Percentiles rank a stretch among this genome's conserved stretches.
phyloP scores from a whole-genome alignment of 1,284 basidiomycete genomes.

The Ustilago cynodontis region DNA sequence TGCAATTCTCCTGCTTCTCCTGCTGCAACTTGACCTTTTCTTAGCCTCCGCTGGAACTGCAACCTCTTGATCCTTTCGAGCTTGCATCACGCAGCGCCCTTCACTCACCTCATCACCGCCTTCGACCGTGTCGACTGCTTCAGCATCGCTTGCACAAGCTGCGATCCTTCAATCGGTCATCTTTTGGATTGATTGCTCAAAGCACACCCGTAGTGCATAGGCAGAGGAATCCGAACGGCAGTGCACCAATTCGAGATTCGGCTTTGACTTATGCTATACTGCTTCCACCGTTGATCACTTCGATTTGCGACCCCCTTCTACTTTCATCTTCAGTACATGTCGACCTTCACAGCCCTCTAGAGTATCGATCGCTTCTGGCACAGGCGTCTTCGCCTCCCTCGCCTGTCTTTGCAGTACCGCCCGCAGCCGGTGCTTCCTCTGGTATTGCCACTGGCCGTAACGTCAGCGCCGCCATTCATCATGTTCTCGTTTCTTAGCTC shows the following conservation, averaged over 20 bases:
- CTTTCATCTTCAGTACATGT: background rate
- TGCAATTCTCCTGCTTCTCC: no score
- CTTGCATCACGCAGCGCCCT: background rate
- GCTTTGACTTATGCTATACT: no score
- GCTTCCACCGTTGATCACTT: background rate
- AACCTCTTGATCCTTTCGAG: background rate
- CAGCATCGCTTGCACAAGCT: background rate
- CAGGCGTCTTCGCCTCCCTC: background rate
- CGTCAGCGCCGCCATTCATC: background rate
- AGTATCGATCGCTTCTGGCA: background rate
- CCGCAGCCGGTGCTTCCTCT: background rate
- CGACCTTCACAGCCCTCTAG: background rate
- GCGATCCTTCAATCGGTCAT: background rate
- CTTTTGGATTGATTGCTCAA: background rate
- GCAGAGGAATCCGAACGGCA: background rate
- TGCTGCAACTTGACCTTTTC: no score
- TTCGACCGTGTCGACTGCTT: background rate
- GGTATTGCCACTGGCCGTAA: background rate
- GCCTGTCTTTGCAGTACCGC: background rate
- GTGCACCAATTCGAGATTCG: background rate
- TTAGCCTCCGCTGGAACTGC: no score
- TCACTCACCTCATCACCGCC: background rate
- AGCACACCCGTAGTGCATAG: background rate
- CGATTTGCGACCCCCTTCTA: no score
- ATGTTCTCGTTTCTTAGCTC: conserved; percentile 36